These are phyloP conservation scores for Teunomyces stri DNA, from an alignment of 805 yeast genomes.

Conservation along the genomic window DNA sequence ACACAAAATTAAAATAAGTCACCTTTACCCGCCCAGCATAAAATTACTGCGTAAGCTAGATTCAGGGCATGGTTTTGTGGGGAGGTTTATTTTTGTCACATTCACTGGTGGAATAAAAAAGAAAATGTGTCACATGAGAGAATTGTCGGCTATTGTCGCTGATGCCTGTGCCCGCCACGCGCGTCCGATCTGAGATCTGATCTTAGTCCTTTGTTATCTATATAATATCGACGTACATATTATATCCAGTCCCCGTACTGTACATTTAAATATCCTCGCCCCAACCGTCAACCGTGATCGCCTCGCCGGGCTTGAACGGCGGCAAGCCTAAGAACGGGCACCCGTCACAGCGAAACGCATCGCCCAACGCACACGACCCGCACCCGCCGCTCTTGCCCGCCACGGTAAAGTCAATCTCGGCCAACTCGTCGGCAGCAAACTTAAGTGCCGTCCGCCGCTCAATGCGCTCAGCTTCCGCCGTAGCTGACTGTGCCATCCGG, in stretches of 20 bases:
- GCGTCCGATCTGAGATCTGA: background rate
- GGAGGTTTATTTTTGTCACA: too few species aligned
- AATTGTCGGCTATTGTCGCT: background rate
- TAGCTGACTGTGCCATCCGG: conserved; percentile 50
- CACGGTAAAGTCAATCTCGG: conserved; percentile 94
- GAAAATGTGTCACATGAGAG: background rate
- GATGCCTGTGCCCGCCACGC: background rate
- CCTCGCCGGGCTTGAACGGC: conserved; percentile 97
- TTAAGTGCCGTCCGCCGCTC: conserved; percentile 48
- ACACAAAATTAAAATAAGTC: background rate
- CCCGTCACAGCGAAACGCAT: conserved; percentile 97
- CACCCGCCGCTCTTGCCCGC: conserved; percentile 97
- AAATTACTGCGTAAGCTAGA: background rate
- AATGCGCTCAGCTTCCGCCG: conserved; percentile 51
- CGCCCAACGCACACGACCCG: conserved; percentile 95
- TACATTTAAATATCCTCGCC: conserved; percentile 64
- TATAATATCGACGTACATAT: background rate
- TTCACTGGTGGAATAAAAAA: too few species aligned
- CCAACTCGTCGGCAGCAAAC: conserved; percentile 64
- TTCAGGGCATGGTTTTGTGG: too few species aligned
- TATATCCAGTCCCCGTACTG: background rate
- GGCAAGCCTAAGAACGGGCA: conserved; percentile 97
- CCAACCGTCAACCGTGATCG: conserved; percentile 68
- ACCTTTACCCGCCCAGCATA: background rate
- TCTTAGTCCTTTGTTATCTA: background rate